Evolutionary conservation across 345 rosid genomes (phyloP).

Genomic region (Nephelium lappaceum): DNA sequence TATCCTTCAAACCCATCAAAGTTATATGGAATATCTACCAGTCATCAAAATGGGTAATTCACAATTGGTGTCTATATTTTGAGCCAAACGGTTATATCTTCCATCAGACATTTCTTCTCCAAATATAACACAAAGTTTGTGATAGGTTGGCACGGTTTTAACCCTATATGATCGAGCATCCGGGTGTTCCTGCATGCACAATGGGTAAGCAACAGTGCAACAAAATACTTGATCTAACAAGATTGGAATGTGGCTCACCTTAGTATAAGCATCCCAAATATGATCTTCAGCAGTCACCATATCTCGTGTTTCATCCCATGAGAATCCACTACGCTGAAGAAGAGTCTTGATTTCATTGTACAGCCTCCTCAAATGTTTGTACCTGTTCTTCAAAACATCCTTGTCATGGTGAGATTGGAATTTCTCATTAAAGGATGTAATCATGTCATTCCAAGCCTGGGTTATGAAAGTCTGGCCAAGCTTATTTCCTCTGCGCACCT

Average conservation of each 20-base stretch:
- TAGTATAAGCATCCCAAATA: conserved; percentile 69
- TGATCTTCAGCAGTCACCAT: conserved; percentile 81
- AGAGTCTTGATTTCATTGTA: conserved; percentile 67
- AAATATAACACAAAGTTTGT: conserved; percentile 70
- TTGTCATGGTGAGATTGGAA: conserved; percentile 65
- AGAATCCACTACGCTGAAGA: conserved; percentile 70
- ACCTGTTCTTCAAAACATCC: conserved; percentile 82
- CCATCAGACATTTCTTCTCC: conserved; percentile 62
- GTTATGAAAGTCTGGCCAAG: conserved; percentile 79
- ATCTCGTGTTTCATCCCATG: conserved; percentile 75
- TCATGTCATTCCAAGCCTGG: conserved; percentile 81
- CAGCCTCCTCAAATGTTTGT: conserved; percentile 80
- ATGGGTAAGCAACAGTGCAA: conserved; percentile 28
- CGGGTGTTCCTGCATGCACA: conserved; percentile 67
- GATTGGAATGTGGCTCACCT: conserved; percentile 44
- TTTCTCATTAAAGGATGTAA: conserved; percentile 55
- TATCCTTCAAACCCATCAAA: conserved; percentile 6
- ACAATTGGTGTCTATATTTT: conserved; percentile 36
- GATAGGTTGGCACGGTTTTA: conserved; percentile 75
- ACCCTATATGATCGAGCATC: conserved; percentile 86
- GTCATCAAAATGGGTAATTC: conserved; percentile 43
- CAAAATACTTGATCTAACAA: conserved; percentile 15
- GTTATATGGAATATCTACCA: conserved; percentile 45
- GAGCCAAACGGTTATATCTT: conserved; percentile 73
- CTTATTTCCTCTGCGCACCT: conserved; percentile 75